phyloP scores from a whole-genome alignment of 2,329 filamentous ascomycete species.

The Hortaea sp. region DNA sequence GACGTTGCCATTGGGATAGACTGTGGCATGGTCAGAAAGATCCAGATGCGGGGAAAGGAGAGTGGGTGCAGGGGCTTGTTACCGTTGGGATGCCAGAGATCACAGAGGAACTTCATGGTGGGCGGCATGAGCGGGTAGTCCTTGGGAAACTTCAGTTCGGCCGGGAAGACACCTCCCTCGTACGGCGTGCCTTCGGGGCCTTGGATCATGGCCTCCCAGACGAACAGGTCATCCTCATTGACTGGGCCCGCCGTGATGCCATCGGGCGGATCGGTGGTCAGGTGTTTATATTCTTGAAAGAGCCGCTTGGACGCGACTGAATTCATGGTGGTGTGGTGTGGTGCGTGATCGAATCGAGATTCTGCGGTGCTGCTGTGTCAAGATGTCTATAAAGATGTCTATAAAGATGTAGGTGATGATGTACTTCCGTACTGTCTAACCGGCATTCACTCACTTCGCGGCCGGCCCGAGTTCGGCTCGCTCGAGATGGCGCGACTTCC shows the following conservation, averaged over 20 bases:
- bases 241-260: constrained; percentile 93
- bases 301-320: constrained; percentile 61
- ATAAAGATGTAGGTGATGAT: no score
- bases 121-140: constrained; percentile 96
- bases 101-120: constrained; percentile 88
- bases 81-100: constrained; percentile 97
- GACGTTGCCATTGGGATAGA: constrained; percentile 83
- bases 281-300: constrained; percentile 89
- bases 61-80: constrained; percentile 16
- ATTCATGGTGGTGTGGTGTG: constrained; percentile 17
- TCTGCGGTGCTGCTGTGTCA: no score
- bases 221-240: constrained; percentile 85
- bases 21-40: constrained; percentile 37
- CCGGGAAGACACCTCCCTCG: constrained; percentile 89
- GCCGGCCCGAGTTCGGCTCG: no score
- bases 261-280: constrained; percentile 91
- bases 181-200: constrained; percentile 93
- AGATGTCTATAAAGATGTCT: no score
- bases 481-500: no score
- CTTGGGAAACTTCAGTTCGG: constrained; percentile 86
- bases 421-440: no score
- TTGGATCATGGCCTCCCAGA: constrained; percentile 94
- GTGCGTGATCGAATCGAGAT: not conserved
- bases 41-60: not conserved
- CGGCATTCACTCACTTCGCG: no score